Evolutionary conservation across 176 grass and related monocot genomes (phyloP).

Genomic region (Triticum aestivum): IWGSC_CS_RefSeq_v2.1 NC_057797.1:16217646-16218145

Average conservation of each 20-base stretch:
- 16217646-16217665: not conserved
- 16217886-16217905: not conserved
- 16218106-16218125: not conserved
- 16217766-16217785: not conserved
- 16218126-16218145: not conserved
- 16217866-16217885: not conserved
- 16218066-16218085: not conserved
- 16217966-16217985: not conserved
- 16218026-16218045: too few relatives aligned
- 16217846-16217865: not conserved
- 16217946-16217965: not conserved
- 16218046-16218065: not conserved
- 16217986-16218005: not conserved
- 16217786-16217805: not conserved
- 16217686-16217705: not conserved
- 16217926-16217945: not conserved
- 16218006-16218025: not conserved
- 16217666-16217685: not conserved
- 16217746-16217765: not conserved
- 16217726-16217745: not conserved
- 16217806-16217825: not conserved
- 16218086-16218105: not conserved
- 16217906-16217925: not conserved
- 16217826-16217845: not conserved
- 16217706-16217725: not conserved